Base-by-base conservation (phyloP, 768 basidiomycete species). In the Boletus bicolor region DNA sequence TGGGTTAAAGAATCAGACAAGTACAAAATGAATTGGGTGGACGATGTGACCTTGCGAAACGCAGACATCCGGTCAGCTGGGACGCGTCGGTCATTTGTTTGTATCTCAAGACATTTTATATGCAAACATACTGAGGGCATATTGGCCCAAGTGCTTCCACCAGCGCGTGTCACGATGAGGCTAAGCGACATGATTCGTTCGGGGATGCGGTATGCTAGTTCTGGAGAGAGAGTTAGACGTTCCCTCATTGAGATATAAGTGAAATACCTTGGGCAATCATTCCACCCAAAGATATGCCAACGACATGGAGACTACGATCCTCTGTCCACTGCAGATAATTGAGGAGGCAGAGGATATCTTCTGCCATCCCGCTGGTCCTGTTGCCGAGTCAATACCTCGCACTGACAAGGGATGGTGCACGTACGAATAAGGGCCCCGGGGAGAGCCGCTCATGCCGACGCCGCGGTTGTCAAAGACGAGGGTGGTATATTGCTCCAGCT, bases 381-480 rank as follows among this genome's bases (percentile, higher is more conserved):
- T 49, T 15, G 5, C 15, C 6, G 6, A 32, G 48, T 64, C 19
- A 63, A 45, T 26, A 36, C 9, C 2, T 4, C 7, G 9, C 30
- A 26, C 17, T 1, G 24, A 35, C 7, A 35, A 43, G 17, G 38
- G 19, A 21, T 2, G 0, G 6, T 34, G 28, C 28, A 76, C 82
- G 55, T 64, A 91, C 89, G 86, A 79, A 72, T 92, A 93, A 1
- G 89, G 89, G 1, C 90, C 91, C 43, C 75, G 70, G 0, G 90
- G 90, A 41, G 82, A 76, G 5, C 77, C 81, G 32, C 86, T 89
- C 68, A 89, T 81, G 7, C 91, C 91, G 7, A 89, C 89, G 1
- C 91, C 91, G 36, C 91, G 80, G 67, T 93, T 92, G 70, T 93
- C 91, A 65, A 93, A 91, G 5, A 90, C 87, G 2, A 93, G 75